Evolutionary conservation across 2,329 filamentous ascomycete genomes (phyloP).

Genomic region (Botryosphaeria dothidea): DNA sequence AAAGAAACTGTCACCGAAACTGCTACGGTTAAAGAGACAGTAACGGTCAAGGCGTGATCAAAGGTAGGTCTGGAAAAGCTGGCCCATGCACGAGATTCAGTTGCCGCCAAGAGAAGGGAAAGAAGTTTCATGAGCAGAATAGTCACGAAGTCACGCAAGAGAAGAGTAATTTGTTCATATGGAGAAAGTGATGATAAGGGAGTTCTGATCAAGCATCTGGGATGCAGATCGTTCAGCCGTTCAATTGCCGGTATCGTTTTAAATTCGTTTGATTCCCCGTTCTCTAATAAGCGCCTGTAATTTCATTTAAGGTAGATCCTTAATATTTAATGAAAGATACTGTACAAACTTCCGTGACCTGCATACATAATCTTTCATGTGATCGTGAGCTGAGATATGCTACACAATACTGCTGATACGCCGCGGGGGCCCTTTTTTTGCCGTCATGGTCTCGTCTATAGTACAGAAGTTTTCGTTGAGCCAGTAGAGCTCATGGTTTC

Average conservation of each 20-base stretch:
- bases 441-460: neutral
- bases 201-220: constrained; percentile 9
- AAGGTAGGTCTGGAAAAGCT: neutral
- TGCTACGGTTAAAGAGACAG: constrained; percentile 2
- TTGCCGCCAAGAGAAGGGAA: neutral
- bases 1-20: constrained; percentile 25
- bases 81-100: neutral
- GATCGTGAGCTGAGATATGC: neutral
- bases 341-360: neutral
- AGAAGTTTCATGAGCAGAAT: neutral
- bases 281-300: constrained; percentile 2
- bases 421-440: neutral
- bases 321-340: constrained; percentile 15
- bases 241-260: neutral
- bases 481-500: neutral
- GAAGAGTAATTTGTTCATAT: constrained; percentile 9
- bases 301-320: constrained; percentile 12
- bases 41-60: neutral
- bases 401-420: neutral
- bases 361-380: neutral
- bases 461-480: neutral
- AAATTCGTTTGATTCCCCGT: constrained; percentile 4
- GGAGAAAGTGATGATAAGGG: neutral
- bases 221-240: constrained; percentile 4
- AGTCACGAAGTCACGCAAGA: constrained; percentile 11